Percentiles rank a stretch among this genome's conserved stretches.
Conservation (phyloP, 345 rosid genomes). For the Populus davidiana region DNA sequence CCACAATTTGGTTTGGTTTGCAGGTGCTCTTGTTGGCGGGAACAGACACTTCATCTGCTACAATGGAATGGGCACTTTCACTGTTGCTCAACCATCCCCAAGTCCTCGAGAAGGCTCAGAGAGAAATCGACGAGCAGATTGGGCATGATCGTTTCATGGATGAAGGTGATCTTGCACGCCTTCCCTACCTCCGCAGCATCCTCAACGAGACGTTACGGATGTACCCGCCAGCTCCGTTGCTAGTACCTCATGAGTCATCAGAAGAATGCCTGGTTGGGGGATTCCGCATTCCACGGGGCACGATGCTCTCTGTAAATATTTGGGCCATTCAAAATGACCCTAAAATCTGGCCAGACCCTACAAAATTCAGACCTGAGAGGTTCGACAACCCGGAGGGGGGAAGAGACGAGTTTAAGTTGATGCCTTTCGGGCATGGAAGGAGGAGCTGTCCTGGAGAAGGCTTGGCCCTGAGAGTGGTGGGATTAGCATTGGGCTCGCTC, state of each 20-base stretch:
- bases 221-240: conserved; percentile 41
- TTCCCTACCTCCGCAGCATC: conserved; percentile 35
- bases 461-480: conserved; percentile 28
- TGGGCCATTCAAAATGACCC: conserved; percentile 47
- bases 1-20: no score
- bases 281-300: conserved; percentile 30
- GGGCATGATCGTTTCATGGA: conserved; percentile 22
- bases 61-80: conserved; percentile 38
- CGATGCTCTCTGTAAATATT: conserved; percentile 35
- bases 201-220: conserved; percentile 55
- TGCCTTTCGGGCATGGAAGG: conserved; percentile 48
- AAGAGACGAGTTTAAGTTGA: conserved; percentile 27
- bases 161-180: conserved; percentile 26
- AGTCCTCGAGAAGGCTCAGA: conserved; percentile 19
- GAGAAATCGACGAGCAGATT: conserved; percentile 21
- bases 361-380: conserved; percentile 42
- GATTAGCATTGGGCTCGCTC: conserved; percentile 24
- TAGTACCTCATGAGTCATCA: conserved; percentile 39
- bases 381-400: conserved; percentile 26
- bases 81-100: conserved; percentile 35
- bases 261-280: conserved; percentile 37
- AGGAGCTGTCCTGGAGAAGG: conserved; percentile 45
- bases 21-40: conserved; percentile 22
- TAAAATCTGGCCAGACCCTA: conserved; percentile 33
- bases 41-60: conserved; percentile 18